Percentiles rank a stretch among this genome's conserved stretches.
Conservation (phyloP, 306 rosid species). For the Vigna unguiculata region DNA sequence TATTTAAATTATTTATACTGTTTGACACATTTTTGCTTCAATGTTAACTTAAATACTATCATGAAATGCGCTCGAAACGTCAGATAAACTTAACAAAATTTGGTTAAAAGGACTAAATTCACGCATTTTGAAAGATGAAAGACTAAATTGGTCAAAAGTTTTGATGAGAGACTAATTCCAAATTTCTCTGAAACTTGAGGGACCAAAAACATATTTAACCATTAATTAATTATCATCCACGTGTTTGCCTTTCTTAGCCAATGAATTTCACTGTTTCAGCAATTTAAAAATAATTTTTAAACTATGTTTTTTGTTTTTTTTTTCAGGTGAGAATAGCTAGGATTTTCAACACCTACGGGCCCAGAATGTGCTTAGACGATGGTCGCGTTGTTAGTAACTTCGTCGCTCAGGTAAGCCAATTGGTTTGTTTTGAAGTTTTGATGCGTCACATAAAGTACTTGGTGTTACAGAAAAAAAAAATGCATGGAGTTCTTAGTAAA, state of each 20-base stretch:
- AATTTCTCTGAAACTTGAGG: too few species aligned
- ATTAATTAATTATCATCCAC: background rate
- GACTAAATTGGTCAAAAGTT: too few species aligned
- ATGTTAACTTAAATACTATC: too few species aligned
- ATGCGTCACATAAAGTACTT: background rate
- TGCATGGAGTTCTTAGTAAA: background rate
- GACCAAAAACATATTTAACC: too few species aligned
- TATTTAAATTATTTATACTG: too few species aligned
- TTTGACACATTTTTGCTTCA: too few species aligned
- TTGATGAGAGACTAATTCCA: too few species aligned
- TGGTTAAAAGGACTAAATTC: too few species aligned
- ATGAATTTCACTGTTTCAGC: background rate
- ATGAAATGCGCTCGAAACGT: too few species aligned
- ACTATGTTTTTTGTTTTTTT: background rate
- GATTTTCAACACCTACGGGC: slow-evolving; percentile 22
- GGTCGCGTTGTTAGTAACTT: slow-evolving; percentile 19
- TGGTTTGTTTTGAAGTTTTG: background rate
- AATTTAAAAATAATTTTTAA: background rate
- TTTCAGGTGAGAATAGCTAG: slow-evolving; percentile 13
- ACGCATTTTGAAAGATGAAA: too few species aligned
- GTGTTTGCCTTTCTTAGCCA: background rate
- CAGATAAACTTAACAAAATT: too few species aligned
- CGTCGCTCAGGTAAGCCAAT: background rate
- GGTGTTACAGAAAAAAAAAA: background rate
- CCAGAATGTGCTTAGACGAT: slow-evolving; percentile 9